These are phyloP conservation scores for Chenopodium berlandieri DNA, from an alignment of 148 eudicot species.

Conservation along the genomic window DNA sequence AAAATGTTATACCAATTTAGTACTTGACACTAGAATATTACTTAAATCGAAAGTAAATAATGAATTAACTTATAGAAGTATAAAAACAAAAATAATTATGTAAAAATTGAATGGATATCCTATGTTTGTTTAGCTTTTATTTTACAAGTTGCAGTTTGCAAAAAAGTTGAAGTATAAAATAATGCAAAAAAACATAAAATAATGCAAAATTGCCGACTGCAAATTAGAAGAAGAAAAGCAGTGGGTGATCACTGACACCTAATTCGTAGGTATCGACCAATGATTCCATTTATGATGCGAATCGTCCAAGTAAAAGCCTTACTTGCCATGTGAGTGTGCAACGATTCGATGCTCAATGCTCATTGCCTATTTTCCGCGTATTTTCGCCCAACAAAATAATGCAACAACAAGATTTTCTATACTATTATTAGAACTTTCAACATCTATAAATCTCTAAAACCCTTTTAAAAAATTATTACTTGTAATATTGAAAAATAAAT, in stretches of 20 bases:
- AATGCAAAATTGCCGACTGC: neutral
- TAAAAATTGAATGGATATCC: neutral
- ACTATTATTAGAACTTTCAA: neutral
- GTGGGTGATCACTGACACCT: neutral
- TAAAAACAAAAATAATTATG: too few relatives aligned
- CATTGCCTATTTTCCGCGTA: slow-evolving; percentile 8
- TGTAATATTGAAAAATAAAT: too few relatives aligned
- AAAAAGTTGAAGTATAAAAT: neutral
- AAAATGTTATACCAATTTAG: neutral
- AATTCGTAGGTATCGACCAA: neutral
- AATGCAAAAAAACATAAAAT: neutral
- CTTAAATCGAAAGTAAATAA: neutral
- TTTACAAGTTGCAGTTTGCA: neutral
- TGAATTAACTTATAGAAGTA: neutral
- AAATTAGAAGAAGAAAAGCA: neutral
- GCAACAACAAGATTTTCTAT: neutral
- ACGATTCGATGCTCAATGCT: neutral
- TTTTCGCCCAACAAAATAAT: neutral
- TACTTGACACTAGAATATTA: neutral
- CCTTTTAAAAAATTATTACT: neutral
- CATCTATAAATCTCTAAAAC: neutral
- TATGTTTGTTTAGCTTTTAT: too few relatives aligned
- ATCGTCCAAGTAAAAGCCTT: slow-evolving; percentile 1
- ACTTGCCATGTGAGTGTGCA: slow-evolving; percentile 1
- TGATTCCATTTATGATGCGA: slow-evolving; percentile 18